A percentile compares a stretch with the other conserved stretches of the same genome.
Conservation (phyloP, 2,329 filamentous ascomycete genomes). For the Epichloe gansuensis region DNA sequence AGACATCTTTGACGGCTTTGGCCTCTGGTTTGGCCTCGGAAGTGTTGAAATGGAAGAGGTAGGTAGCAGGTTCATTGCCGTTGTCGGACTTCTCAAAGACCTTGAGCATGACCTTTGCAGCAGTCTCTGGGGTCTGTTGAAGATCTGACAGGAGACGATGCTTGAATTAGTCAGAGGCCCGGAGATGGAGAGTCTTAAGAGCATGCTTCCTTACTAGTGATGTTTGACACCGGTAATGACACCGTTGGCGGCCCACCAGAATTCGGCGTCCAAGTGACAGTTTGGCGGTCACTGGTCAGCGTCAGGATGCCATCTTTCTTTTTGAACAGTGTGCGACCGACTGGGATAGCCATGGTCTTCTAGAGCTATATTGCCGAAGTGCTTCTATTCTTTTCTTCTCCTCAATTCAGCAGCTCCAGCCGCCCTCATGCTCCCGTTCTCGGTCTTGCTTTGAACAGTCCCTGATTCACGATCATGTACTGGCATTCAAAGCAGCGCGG, state of each 20-base stretch:
- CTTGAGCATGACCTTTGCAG: constrained; percentile 85
- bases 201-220: constrained; percentile 52
- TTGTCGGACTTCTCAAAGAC: constrained; percentile 63
- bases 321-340: constrained; percentile 70
- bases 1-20: constrained; percentile 68
- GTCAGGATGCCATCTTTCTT: constrained; percentile 86
- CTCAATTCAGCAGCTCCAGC: neutral
- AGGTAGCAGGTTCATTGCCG: constrained; percentile 50
- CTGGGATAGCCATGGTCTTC: constrained; percentile 42
- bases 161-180: neutral
- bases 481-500: neutral
- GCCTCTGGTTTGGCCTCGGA: constrained; percentile 69
- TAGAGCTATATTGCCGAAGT: neutral
- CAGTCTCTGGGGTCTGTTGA: constrained; percentile 84
- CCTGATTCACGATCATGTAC: neutral
- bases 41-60: constrained; percentile 86
- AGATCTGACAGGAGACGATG: constrained; percentile 47
- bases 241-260: constrained; percentile 52
- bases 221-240: constrained; percentile 59
- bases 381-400: neutral
- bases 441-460: neutral
- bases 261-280: constrained; percentile 70
- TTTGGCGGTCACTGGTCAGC: constrained; percentile 59
- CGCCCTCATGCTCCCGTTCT: neutral
- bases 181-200: constrained; percentile 1